Base-by-base conservation (phyloP, 2,329 filamentous ascomycete species). In the Orbilia javanica region DNA sequence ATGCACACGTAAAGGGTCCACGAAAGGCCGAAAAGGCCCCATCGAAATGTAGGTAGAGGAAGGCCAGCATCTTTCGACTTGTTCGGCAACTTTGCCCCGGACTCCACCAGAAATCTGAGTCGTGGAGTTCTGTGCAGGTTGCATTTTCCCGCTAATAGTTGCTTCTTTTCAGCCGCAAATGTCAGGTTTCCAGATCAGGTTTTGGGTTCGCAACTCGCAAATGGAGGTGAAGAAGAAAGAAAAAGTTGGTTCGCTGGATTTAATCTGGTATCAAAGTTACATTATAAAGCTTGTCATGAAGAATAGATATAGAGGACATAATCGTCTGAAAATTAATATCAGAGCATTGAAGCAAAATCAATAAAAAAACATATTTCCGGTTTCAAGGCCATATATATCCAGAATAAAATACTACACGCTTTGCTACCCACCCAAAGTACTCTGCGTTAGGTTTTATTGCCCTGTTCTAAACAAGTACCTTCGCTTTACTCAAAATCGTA, bases 401-500 rank as follows among this genome's bases (percentile, higher is more conserved):
- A 55, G 57, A 72, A 72, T 39, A 29, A 72, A 64, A 39, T 18
- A 46, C 67, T 55, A 10, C n/a, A 60, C 31, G 25, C 55, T 42
- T 2, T 18, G 4, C 18, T 57, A n/a, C 48, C 7, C 22, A 65
- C 46, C 27, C 46, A 57, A 52, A 53, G 7, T 29, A 31, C 50
- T 15, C 25, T 3, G 2, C 4, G 15, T 18, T 31, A 5, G 31
- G 2, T 52, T n/a, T 10, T 7, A 4, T 25, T 25, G 6, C 39
- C 39, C 15, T 31, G 29, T 3, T 31, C 39, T 77, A 77, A 25
- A 77, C 66, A 39, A 77, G 62, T 44, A 77, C 73, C 39, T 77
- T 77, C 46, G 73, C 73, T 29, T 77, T 77, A 42, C 73, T 77
- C 66, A 77, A 71, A 71, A 77, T 77, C 66, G 73, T 77, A 31